Evolutionary conservation across 306 rosid genomes (phyloP).

Genomic region (Betula pendula): DNA sequence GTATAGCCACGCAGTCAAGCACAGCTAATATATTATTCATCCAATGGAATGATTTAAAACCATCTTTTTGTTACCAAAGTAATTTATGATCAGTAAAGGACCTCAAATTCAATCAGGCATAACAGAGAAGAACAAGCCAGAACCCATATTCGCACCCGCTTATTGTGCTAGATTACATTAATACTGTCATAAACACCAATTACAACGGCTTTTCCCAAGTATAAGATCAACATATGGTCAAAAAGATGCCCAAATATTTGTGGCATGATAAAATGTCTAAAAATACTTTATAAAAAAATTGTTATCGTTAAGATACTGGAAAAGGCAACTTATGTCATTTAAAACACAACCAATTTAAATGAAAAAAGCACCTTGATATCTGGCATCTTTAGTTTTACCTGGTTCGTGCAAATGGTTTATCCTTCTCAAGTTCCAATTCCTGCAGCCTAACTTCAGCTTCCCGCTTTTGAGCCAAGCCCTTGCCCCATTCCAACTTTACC

Average conservation of each 20-base stretch:
- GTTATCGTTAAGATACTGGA: too few relatives aligned
- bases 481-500: slow-evolving; percentile 86
- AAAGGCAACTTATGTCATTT: background rate
- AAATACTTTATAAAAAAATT: background rate
- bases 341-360: slow-evolving; percentile 7
- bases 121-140: background rate
- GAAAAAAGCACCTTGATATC: background rate
- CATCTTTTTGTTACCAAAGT: background rate
- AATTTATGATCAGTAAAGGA: background rate
- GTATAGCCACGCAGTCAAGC: background rate
- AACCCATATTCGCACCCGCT: background rate
- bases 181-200: background rate
- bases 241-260: background rate
- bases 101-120: background rate
- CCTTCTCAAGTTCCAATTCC: slow-evolving; percentile 86
- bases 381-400: slow-evolving; percentile 46
- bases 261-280: background rate
- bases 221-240: background rate
- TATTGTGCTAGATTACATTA: background rate
- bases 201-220: background rate
- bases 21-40: background rate
- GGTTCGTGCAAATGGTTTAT: slow-evolving; percentile 80
- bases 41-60: background rate
- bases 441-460: slow-evolving; percentile 76
- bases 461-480: slow-evolving; percentile 94